Evolutionary conservation across 169 alveolate species (phyloP).

Genomic region (Eimeria tenella): DNA sequence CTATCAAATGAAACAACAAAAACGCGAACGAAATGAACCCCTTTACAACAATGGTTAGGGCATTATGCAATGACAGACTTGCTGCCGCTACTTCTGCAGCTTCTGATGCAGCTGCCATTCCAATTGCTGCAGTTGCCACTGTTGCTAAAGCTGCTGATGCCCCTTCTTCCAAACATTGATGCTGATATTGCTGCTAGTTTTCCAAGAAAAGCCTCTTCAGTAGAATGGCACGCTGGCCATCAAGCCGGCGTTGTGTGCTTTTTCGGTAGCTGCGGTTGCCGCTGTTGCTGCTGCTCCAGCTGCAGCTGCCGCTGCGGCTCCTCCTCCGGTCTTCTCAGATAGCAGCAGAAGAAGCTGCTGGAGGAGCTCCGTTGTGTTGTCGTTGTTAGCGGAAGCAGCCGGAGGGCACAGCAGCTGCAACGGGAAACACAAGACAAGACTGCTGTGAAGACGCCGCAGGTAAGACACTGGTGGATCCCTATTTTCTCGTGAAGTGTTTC

Average conservation of each 20-base stretch:
- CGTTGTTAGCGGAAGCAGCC: not conserved
- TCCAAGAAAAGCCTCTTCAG: not conserved
- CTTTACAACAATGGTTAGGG: not conserved
- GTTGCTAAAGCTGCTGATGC: not conserved
- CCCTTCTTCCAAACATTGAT: not conserved
- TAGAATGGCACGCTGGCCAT: not conserved
- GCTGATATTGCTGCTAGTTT: not conserved
- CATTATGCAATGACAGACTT: not conserved
- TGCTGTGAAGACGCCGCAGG: too few species aligned
- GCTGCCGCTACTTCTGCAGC: not conserved
- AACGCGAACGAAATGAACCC: not conserved
- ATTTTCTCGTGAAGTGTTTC: not conserved
- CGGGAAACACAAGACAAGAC: not conserved
- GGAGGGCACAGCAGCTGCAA: conserved; percentile 11
- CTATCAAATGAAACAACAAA: not conserved
- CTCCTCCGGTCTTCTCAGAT: conserved; percentile 30
- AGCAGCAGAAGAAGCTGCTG: conserved; percentile 48
- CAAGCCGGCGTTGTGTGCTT: conserved; percentile 6
- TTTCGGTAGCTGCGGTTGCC: conserved; percentile 21
- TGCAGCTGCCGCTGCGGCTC: conserved; percentile 31
- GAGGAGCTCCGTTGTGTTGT: conserved; percentile 33
- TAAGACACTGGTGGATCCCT: too few species aligned
- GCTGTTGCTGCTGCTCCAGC: conserved; percentile 42
- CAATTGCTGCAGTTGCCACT: not conserved
- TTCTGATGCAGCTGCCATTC: not conserved